Conservation (phyloP, 2,329 filamentous ascomycete species). For the Cercospora sp. region DNA sequence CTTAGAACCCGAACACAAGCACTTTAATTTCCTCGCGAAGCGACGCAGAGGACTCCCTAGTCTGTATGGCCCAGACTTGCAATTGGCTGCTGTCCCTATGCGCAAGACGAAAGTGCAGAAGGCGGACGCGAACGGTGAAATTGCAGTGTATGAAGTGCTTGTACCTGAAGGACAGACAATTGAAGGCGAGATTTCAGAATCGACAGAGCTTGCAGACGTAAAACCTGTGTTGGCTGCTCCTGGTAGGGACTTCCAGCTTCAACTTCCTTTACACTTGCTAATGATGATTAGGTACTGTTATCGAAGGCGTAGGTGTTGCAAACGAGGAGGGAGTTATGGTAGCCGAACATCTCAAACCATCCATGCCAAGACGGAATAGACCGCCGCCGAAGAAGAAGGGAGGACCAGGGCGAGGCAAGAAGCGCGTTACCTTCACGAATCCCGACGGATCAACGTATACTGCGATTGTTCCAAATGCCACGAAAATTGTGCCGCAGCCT, state of each 20-base stretch:
- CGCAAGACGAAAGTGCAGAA: constrained; percentile 79
- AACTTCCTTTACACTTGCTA: neutral
- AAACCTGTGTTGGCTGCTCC: constrained; percentile 54
- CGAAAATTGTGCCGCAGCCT: constrained; percentile 40
- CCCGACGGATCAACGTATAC: constrained; percentile 47
- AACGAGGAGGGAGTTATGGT: constrained; percentile 63
- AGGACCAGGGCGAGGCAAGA: constrained; percentile 77
- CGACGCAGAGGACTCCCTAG: constrained; percentile 60
- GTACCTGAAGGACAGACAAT: constrained; percentile 76
- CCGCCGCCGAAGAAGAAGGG: constrained; percentile 77
- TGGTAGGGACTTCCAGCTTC: constrained; percentile 36
- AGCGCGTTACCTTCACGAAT: constrained; percentile 63
- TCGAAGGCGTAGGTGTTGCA: constrained; percentile 61
- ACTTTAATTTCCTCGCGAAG: constrained; percentile 58
- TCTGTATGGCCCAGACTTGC: constrained; percentile 45
- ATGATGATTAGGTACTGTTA: constrained; percentile 45
- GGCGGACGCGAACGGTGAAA: constrained; percentile 70
- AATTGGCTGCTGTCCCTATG: constrained; percentile 51
- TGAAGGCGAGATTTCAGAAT: constrained; percentile 75
- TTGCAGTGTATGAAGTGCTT: constrained; percentile 80
- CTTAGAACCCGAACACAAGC: constrained; percentile 60
- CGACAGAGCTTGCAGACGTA: constrained; percentile 51
- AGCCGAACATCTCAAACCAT: constrained; percentile 41
- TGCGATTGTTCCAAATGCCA: constrained; percentile 41
- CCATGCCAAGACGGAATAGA: constrained; percentile 60